A percentile compares a stretch with the other conserved stretches of the same genome.
Conservation (phyloP, 2,329 filamentous ascomycete genomes). For the Coleophoma eucalyptorum region DNA sequence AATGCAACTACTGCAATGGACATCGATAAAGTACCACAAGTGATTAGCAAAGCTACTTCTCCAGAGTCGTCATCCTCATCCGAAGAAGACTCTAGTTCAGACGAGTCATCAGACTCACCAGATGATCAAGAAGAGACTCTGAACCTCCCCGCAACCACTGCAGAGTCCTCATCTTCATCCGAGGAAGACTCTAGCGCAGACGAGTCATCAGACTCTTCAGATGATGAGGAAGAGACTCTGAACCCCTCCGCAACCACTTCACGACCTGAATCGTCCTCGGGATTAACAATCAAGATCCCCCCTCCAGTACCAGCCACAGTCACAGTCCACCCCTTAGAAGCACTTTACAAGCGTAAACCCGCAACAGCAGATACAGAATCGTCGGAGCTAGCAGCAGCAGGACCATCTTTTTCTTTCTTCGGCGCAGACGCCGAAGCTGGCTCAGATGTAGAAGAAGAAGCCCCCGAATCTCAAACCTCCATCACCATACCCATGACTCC, state of each 20-base stretch:
- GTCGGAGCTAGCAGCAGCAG: slow-evolving; percentile 33
- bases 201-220: slow-evolving; percentile 3
- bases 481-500: slow-evolving; percentile 66
- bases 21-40: too few relatives aligned
- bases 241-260: slow-evolving; percentile 16
- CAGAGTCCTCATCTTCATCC: slow-evolving; percentile 3
- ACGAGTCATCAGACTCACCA: not conserved
- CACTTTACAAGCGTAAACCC: slow-evolving; percentile 76
- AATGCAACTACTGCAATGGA: not conserved
- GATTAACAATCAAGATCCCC: slow-evolving; percentile 46
- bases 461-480: slow-evolving; percentile 32
- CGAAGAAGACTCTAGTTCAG: not conserved
- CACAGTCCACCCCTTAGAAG: slow-evolving; percentile 81
- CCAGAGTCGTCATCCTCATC: slow-evolving; percentile 1
- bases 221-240: slow-evolving; percentile 7
- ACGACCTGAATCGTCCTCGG: slow-evolving; percentile 38
- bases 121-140: too few relatives aligned
- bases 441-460: slow-evolving; percentile 37
- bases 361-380: slow-evolving; percentile 28
- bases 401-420: slow-evolving; percentile 78
- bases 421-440: slow-evolving; percentile 43
- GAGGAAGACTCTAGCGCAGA: not conserved
- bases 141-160: slow-evolving; percentile 10
- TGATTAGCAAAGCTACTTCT: not conserved
- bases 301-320: slow-evolving; percentile 38